These are phyloP conservation scores for Aspergillus sp. DNA, from an alignment of 2,329 filamentous ascomycete species.

Conservation along the genomic window DNA sequence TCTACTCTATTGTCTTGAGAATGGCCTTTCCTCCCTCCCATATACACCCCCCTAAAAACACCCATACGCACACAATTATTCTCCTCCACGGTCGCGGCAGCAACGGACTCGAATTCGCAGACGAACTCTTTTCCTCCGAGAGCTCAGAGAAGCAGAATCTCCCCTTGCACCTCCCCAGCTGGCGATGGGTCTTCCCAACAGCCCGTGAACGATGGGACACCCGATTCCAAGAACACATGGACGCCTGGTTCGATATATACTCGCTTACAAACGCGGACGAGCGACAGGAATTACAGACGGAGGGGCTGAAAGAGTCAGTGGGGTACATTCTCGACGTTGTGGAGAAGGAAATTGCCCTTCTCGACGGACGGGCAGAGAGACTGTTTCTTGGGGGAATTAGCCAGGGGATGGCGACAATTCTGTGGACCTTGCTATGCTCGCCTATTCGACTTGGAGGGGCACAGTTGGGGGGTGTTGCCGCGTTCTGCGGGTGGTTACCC, in stretches of 20 bases:
- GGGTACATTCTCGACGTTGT: not conserved
- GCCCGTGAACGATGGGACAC: not conserved
- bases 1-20: too few species aligned
- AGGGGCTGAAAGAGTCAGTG: not conserved
- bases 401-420: conserved; percentile 8
- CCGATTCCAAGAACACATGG: not conserved
- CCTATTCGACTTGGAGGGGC: too few species aligned
- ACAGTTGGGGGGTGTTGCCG: not conserved
- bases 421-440: conserved; percentile 8
- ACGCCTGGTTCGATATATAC: not conserved
- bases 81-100: not conserved
- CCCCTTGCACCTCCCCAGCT: not conserved
- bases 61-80: not conserved
- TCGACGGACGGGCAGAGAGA: conserved; percentile 3
- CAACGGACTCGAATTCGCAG: not conserved
- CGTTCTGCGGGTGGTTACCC: not conserved
- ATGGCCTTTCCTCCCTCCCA: too few species aligned
- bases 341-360: conserved; percentile 8
- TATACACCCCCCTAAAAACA: not conserved
- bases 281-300: not conserved
- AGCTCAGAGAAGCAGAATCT: not conserved
- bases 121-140: not conserved
- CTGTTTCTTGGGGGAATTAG: conserved; percentile 10
- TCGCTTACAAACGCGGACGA: not conserved
- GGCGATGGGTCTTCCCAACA: not conserved